Evolutionary conservation across 257 asterid species (phyloP).

Genomic region (Gynochthodes officinalis): DNA sequence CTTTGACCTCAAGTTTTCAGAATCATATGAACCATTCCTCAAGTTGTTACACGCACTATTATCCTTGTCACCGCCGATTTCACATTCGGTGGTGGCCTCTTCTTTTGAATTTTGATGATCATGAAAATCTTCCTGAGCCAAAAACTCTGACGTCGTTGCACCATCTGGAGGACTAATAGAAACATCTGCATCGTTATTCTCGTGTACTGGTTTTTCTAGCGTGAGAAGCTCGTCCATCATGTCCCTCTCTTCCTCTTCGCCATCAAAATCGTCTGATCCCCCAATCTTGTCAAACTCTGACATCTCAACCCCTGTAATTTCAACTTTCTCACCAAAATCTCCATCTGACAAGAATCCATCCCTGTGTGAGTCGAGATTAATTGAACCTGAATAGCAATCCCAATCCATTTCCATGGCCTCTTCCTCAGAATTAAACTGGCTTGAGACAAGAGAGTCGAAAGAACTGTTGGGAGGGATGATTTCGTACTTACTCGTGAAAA

Average conservation of each 20-base stretch:
- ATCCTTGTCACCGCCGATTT: conserved; percentile 4
- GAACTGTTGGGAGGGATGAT: conserved; percentile 19
- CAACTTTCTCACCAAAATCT: conserved; percentile 46
- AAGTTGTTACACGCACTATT: background rate
- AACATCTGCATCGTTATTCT: conserved; percentile 10
- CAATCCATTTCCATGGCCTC: conserved; percentile 25
- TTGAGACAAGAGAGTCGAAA: conserved; percentile 14
- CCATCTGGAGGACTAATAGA: background rate
- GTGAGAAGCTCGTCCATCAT: conserved; percentile 35
- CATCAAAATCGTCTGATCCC: conserved; percentile 28
- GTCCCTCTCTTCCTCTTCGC: conserved; percentile 35
- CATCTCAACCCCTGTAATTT: conserved; percentile 22
- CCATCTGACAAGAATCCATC: conserved; percentile 56
- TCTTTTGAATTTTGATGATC: conserved; percentile 23
- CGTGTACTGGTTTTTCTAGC: conserved; percentile 17
- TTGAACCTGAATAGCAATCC: conserved; percentile 40
- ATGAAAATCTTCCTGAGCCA: conserved; percentile 37
- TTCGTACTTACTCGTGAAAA: conserved; percentile 24
- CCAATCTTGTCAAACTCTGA: conserved; percentile 27
- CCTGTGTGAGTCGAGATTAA: conserved; percentile 32
- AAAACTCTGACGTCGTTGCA: conserved; percentile 24
- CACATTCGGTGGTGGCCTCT: conserved; percentile 2
- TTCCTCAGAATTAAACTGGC: conserved; percentile 16
- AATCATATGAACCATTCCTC: conserved; percentile 15
- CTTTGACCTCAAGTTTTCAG: conserved; percentile 28